These are phyloP conservation scores for Carex pumila DNA, from an alignment of 176 grass and related monocot genomes.

Conservation along the genomic window DNA sequence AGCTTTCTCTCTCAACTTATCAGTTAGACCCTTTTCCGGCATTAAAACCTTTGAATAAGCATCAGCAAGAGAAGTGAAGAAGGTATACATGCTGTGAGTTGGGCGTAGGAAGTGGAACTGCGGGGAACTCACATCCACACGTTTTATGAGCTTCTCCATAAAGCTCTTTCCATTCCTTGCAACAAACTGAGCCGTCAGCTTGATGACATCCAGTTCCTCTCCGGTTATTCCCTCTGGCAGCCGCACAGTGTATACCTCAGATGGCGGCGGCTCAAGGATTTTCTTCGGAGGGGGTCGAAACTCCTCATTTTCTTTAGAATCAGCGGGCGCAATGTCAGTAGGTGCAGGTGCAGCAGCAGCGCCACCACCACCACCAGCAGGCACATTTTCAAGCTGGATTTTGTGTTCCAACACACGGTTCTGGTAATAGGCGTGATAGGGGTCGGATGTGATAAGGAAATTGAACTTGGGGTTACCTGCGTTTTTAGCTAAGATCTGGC, in stretches of 20 bases:
- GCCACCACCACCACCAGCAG: not conserved
- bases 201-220: conserved; percentile 89
- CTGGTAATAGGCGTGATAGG: conserved; percentile 79
- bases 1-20: conserved; percentile 36
- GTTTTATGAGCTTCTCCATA: conserved; percentile 41
- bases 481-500: conserved; percentile 37
- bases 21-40: conserved; percentile 39
- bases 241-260: conserved; percentile 70
- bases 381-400: conserved; percentile 19
- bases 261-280: conserved; percentile 63
- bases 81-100: conserved; percentile 91
- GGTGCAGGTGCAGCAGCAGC: not conserved
- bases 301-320: conserved; percentile 43
- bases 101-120: conserved; percentile 95
- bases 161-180: conserved; percentile 84
- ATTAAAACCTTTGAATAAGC: conserved; percentile 75
- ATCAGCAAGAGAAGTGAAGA: conserved; percentile 73
- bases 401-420: conserved; percentile 52
- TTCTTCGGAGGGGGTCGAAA: conserved; percentile 55
- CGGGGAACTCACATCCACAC: conserved; percentile 42
- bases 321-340: not conserved
- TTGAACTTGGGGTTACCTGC: conserved; percentile 87
- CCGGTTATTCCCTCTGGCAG: conserved; percentile 80
- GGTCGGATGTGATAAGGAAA: conserved; percentile 68
- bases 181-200: conserved; percentile 92